Evolutionary conservation across 225 moss, liverwort and hornwort species (phyloP), one percentile per base, ranked within the genome.

Genomic region (Bryum argenteum): DNA sequence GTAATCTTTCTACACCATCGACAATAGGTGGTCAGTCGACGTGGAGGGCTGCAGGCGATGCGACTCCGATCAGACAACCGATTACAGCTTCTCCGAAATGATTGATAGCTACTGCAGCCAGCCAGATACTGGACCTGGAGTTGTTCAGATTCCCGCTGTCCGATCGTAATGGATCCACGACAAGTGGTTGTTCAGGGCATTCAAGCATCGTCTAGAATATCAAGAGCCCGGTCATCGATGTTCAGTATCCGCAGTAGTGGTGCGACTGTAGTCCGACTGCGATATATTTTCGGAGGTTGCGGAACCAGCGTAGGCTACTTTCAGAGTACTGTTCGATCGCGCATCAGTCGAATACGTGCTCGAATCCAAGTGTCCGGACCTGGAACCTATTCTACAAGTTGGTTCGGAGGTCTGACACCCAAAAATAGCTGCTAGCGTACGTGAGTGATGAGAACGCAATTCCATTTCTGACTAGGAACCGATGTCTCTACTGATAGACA

Each of bases 371-470:
- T 39, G 44, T 12, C 8, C 14, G 13, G 40, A 66, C 50, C 43
- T 37, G 12, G 14, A 6, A 42, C 43, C 57, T 58, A 43, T 43
- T 51, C 67, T 11, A 4, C 13, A 28, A 37, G 53, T 41, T 24
- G 69, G 63, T 64, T 39, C 20, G 38, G 24, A 43, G 67, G 65
- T 65, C 57, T 41, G 40, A 11, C 48, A 48, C 39, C 38, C 47
- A 23, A 71, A 13, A 39, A 24, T 13, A 47, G 54, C 61, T 26
- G 20, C 51, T 60, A 47, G 47, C n/a, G 6, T 8, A 53, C 8
- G 43, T 52, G 22, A 48, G 48, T 48, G 11, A 17, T 61, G 10
- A 20, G 55, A 47, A 17, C 45, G 11, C 42, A 67, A 37, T 57
- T 61, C 17, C 58, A 60, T 58, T 4, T 37, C 26, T 41, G 75